phyloP scores from a whole-genome alignment of 257 asterid species.

The Plantago elongata region DNA sequence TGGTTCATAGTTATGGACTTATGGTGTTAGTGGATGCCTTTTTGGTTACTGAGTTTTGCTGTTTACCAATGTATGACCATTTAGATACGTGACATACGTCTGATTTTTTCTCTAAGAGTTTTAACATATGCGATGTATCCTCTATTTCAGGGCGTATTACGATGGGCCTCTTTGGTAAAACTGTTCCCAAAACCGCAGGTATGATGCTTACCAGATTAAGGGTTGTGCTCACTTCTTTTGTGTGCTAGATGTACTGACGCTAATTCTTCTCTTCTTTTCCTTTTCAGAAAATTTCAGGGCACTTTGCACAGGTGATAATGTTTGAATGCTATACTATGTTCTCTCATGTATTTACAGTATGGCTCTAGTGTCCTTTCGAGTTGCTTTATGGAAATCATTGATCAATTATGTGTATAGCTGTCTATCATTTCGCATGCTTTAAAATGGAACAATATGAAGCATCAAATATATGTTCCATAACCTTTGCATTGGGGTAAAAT shows the following conservation, averaged over 20 bases:
- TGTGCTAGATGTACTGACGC: constrained; percentile 1
- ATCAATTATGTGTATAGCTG: not conserved
- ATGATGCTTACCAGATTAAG: constrained; percentile 19
- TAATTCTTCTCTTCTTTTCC: constrained; percentile 20
- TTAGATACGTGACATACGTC: too few relatives aligned
- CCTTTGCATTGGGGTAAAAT: not conserved
- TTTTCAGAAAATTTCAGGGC: constrained; percentile 92
- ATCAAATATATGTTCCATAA: too few relatives aligned
- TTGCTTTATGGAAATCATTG: not conserved
- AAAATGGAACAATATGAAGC: too few relatives aligned
- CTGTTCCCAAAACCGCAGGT: constrained; percentile 98
- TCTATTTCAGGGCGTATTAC: constrained; percentile 68
- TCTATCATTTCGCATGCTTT: not conserved
- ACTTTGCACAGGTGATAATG: constrained; percentile 67
- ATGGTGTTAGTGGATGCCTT: too few relatives aligned
- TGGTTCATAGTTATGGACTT: too few relatives aligned
- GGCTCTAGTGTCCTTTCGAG: too few relatives aligned
- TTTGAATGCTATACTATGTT: not conserved
- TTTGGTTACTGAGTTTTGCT: too few relatives aligned
- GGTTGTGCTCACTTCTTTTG: constrained; percentile 4
- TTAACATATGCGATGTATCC: not conserved
- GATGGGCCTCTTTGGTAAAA: constrained; percentile 88
- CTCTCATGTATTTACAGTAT: too few relatives aligned
- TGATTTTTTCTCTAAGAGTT: not conserved
- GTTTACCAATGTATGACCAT: too few relatives aligned